phyloP scores from a whole-genome alignment of 1,284 basidiomycete genomes.

The Apiotrichum porosum region DNA sequence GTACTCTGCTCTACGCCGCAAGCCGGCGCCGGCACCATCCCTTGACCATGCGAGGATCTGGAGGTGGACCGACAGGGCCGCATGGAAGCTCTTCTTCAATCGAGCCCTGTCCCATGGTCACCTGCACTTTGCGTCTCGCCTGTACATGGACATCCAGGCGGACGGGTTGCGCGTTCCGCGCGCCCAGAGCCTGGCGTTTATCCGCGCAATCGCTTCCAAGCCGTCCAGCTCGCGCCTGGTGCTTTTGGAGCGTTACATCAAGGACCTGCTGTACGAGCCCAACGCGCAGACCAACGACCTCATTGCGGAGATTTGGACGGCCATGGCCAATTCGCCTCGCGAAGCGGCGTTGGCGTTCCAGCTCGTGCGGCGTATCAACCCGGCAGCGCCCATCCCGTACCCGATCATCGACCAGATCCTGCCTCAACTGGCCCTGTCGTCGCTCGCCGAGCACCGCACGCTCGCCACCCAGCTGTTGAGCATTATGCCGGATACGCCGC shows the following conservation, averaged over 20 bases:
- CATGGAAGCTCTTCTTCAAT: slow-evolving; percentile 25
- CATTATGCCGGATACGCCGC: too few species aligned
- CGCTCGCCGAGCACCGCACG: slow-evolving; percentile 6
- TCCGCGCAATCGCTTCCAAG: slow-evolving; percentile 22
- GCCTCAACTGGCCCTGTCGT: slow-evolving; percentile 15
- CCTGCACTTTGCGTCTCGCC: slow-evolving; percentile 35
- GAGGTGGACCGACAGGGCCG: too few species aligned
- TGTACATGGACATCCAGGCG: slow-evolving; percentile 35
- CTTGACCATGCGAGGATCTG: too few species aligned
- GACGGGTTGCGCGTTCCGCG: slow-evolving; percentile 24
- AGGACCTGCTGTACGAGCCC: slow-evolving; percentile 32
- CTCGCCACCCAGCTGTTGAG: slow-evolving; percentile 12
- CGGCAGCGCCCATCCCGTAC: neutral
- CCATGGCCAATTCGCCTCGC: slow-evolving; percentile 16
- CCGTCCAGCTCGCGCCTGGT: slow-evolving; percentile 22
- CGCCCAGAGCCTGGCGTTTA: slow-evolving; percentile 21
- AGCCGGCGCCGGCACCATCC: too few species aligned
- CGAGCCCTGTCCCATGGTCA: slow-evolving; percentile 9
- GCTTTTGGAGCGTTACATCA: slow-evolving; percentile 40
- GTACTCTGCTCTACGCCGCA: too few species aligned
- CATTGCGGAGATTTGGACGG: slow-evolving; percentile 26
- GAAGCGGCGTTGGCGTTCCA: slow-evolving; percentile 29
- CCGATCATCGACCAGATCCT: slow-evolving; percentile 15
- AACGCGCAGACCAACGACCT: slow-evolving; percentile 9
- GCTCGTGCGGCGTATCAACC: slow-evolving; percentile 20